Evolutionary conservation across 805 yeast genomes (phyloP).

Genomic region (Zygosaccharomyces lentus): DNA sequence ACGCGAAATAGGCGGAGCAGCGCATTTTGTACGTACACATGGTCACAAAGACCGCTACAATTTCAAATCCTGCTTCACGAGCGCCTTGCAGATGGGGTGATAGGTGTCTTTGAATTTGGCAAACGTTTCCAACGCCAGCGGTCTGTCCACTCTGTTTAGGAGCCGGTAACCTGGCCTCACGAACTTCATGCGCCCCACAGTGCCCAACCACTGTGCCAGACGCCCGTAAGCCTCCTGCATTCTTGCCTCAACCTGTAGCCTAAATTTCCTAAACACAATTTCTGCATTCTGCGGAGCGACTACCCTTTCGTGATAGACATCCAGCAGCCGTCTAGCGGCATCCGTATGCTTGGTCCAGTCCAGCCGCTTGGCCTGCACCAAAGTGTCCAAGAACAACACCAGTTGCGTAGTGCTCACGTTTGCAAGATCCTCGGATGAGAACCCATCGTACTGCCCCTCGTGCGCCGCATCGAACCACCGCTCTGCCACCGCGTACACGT

Average conservation of each 20-base stretch:
- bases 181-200: conserved; percentile 92
- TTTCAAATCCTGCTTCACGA: conserved; percentile 81
- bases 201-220: conserved; percentile 80
- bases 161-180: conserved; percentile 81
- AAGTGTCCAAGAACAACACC: conserved; percentile 70
- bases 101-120: conserved; percentile 53
- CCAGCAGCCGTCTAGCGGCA: conserved; percentile 38
- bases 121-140: conserved; percentile 64
- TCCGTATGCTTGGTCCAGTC: conserved; percentile 35
- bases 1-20: conserved; percentile 6
- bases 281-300: conserved; percentile 67
- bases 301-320: conserved; percentile 41
- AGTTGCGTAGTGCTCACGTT: conserved; percentile 69
- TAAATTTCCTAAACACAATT: conserved; percentile 72
- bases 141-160: conserved; percentile 58
- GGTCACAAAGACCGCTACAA: conserved; percentile 18
- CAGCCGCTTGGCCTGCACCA: conserved; percentile 43
- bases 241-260: conserved; percentile 56
- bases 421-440: conserved; percentile 45
- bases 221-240: conserved; percentile 43
- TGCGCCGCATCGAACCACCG: conserved; percentile 50
- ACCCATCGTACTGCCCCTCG: conserved; percentile 16
- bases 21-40: conserved; percentile 1
- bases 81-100: conserved; percentile 78
- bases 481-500: conserved; percentile 60